Percentiles rank a stretch among this genome's conserved stretches.
Conservation (phyloP, 805 yeast genomes). For the Ascoidea asiatica region DNA sequence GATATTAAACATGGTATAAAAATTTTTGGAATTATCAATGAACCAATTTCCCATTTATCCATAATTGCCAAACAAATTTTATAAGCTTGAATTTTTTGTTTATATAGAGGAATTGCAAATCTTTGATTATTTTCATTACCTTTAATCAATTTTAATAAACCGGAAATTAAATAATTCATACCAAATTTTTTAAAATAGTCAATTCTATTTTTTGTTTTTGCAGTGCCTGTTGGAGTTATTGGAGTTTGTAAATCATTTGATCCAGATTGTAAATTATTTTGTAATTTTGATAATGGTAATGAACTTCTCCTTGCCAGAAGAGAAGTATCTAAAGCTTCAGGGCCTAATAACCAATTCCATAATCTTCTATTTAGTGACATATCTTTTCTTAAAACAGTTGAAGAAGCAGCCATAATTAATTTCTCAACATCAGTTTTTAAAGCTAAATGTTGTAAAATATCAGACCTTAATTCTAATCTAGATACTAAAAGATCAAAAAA, state of each 20-base stretch:
- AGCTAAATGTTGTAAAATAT: slow-evolving; percentile 34
- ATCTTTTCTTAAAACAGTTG: slow-evolving; percentile 66
- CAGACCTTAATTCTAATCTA: slow-evolving; percentile 52
- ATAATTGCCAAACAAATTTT: slow-evolving; percentile 58
- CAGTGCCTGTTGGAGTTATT: slow-evolving; percentile 6
- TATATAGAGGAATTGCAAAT: slow-evolving; percentile 13
- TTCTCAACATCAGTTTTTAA: slow-evolving; percentile 39
- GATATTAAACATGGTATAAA: slow-evolving; percentile 51
- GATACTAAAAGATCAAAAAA: slow-evolving; percentile 69
- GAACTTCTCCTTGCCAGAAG: neutral
- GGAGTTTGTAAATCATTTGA: no score
- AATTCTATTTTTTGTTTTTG: no score
- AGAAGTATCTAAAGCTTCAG: slow-evolving; percentile 25
- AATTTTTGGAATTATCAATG: slow-evolving; percentile 52
- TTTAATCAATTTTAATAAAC: slow-evolving; percentile 35
- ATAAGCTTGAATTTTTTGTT: slow-evolving; percentile 35
- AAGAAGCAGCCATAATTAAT: slow-evolving; percentile 48
- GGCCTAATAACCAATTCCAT: slow-evolving; percentile 90
- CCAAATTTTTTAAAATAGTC: slow-evolving; percentile 55
- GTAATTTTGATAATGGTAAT: neutral
- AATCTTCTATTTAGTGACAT: slow-evolving; percentile 90
- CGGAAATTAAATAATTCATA: slow-evolving; percentile 30
- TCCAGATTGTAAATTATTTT: slow-evolving; percentile 1
- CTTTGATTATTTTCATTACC: slow-evolving; percentile 14
- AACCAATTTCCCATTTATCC: slow-evolving; percentile 94